A percentile compares a stretch with the other conserved stretches of the same genome.
These are phyloP conservation scores for Persicaria tinctoria DNA, from an alignment of 148 eudicot genomes.

Conservation along the genomic window DNA sequence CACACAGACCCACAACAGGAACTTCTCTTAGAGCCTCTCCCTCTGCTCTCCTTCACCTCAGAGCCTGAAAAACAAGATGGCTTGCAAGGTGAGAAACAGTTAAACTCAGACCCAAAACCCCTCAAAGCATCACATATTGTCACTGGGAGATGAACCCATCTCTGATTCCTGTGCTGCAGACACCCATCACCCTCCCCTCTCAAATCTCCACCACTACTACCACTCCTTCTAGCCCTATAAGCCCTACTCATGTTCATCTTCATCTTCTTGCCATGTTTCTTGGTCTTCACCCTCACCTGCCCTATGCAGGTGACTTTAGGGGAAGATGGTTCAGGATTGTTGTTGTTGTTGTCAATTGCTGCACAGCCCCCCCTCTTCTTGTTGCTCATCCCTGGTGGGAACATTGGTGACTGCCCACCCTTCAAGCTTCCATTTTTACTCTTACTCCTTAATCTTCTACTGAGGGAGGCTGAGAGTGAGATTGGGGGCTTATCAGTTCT, in stretches of 20 bases:
- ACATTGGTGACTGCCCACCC: conserved; percentile 54
- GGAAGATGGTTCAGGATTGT: conserved; percentile 66
- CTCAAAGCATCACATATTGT: conserved; percentile 75
- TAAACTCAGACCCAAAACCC: conserved; percentile 31
- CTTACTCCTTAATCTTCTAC: conserved; percentile 43
- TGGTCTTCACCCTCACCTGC: conserved; percentile 76
- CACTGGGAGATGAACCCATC: conserved; percentile 79
- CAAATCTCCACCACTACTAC: too few relatives aligned
- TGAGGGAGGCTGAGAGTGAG: conserved; percentile 44
- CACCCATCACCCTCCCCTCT: too few relatives aligned
- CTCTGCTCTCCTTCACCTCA: conserved; percentile 13
- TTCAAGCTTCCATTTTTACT: conserved; percentile 37
- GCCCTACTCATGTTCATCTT: conserved; percentile 22
- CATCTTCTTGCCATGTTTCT: conserved; percentile 60
- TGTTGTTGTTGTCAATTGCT: conserved; percentile 47
- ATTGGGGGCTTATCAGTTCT: conserved; percentile 25
- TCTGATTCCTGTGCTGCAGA: conserved; percentile 17
- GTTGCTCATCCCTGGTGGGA: conserved; percentile 20
- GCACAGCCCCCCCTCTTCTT: conserved; percentile 27
- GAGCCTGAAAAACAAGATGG: conserved; percentile 43
- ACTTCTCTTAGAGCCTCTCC: not conserved
- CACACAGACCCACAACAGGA: conserved; percentile 41
- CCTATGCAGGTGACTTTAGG: conserved; percentile 96
- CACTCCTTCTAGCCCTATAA: conserved; percentile 31
- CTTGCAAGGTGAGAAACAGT: conserved; percentile 67